Percentiles rank a stretch among this genome's conserved stretches.
phyloP scores from a whole-genome alignment of 169 alveolate genomes.

The Cyclospora cayetanensis region DNA sequence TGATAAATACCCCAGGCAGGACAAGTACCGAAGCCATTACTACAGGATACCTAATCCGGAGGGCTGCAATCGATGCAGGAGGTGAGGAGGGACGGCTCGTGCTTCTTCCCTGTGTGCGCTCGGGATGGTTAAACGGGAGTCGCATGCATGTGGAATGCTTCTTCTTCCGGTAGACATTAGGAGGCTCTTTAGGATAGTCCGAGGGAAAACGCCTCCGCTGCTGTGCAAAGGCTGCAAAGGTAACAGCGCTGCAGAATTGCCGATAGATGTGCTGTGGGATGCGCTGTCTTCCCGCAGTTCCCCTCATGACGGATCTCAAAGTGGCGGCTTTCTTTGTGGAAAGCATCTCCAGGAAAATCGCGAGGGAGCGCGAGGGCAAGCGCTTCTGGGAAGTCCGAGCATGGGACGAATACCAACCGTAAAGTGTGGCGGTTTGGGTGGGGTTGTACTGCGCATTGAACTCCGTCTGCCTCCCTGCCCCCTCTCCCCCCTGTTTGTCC shows the following conservation, averaged over 20 bases:
- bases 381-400: conserved; percentile 71
- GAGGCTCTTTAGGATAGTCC: neutral
- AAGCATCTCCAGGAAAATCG: conserved; percentile 71
- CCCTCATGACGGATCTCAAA: conserved; percentile 69
- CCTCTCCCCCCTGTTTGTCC: no score
- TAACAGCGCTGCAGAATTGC: neutral
- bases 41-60: conserved; percentile 72
- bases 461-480: no score
- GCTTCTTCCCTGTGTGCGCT: no score
- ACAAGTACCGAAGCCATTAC: conserved; percentile 55
- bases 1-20: conserved; percentile 73
- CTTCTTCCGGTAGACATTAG: neutral
- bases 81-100: no score
- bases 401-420: conserved; percentile 68
- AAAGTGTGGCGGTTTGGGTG: no score
- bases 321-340: conserved; percentile 68
- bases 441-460: no score
- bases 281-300: neutral
- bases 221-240: neutral
- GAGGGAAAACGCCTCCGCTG: neutral
- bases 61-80: conserved; percentile 72
- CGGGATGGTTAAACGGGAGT: neutral
- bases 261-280: neutral
- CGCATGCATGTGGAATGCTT: neutral
- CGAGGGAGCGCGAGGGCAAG: conserved; percentile 67